Percentiles rank a stretch among this genome's conserved stretches.
Evolutionary conservation across 2,329 filamentous ascomycete genomes (phyloP).

Genomic region (Colletotrichum melonis): DNA sequence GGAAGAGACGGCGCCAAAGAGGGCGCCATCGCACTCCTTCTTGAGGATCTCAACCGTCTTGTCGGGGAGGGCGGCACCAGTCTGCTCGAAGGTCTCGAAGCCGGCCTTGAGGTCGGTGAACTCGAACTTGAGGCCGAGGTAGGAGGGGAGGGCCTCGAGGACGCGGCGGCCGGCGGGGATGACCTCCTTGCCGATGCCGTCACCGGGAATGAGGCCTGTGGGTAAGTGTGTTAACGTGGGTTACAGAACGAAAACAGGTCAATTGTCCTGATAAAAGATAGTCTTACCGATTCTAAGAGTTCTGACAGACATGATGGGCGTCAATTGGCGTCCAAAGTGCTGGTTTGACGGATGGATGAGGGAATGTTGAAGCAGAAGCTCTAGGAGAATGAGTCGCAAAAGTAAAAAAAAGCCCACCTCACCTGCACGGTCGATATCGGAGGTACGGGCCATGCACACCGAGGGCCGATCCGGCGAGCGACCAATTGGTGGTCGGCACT

Average conservation of each 20-base stretch:
- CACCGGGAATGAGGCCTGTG: conserved; percentile 89
- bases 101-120: conserved; percentile 94
- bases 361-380: background rate
- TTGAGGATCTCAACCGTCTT: conserved; percentile 90
- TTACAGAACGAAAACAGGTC: background rate
- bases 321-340: conserved; percentile 29
- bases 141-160: conserved; percentile 92
- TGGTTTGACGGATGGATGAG: conserved; percentile 1
- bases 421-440: conserved; percentile 33
- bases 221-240: conserved; percentile 47
- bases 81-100: conserved; percentile 92
- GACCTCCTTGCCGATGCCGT: conserved; percentile 98
- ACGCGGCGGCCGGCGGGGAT: conserved; percentile 93
- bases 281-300: conserved; percentile 54
- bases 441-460: conserved; percentile 32
- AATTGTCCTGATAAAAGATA: background rate
- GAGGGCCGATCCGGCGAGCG: conserved; percentile 32
- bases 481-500: conserved; percentile 20
- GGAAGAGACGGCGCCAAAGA: conserved; percentile 96
- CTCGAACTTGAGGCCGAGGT: conserved; percentile 91
- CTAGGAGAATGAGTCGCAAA: conserved; percentile 1
- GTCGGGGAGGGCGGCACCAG: conserved; percentile 88
- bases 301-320: conserved; percentile 51
- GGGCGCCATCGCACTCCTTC: conserved; percentile 91
- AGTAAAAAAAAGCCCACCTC: conserved; percentile 24